Conservation (phyloP, 495 filamentous ascomycete genomes). For the Pseudevernia furfuracea region DNA sequence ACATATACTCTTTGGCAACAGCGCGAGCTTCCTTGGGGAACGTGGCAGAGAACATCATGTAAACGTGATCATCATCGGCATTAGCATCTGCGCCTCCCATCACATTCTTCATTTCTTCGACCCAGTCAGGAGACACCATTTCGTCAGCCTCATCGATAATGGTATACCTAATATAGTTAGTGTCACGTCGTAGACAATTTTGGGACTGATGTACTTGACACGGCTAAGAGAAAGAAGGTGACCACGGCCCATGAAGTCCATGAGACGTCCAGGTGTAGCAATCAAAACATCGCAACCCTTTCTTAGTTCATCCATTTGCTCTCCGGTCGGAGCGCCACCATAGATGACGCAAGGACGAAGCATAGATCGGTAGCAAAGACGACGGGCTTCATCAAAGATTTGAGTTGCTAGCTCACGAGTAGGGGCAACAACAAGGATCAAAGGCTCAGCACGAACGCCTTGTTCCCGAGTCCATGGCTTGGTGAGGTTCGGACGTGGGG, state of each 20-base stretch:
- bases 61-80: slow-evolving; percentile 71
- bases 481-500: slow-evolving; percentile 57
- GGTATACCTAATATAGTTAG: slow-evolving; percentile 48
- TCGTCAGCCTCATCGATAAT: slow-evolving; percentile 96
- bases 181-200: slow-evolving; percentile 21
- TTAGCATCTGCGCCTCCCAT: slow-evolving; percentile 68
- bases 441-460: slow-evolving; percentile 64
- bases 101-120: slow-evolving; percentile 58
- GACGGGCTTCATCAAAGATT: slow-evolving; percentile 87
- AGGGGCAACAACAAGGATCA: slow-evolving; percentile 79
- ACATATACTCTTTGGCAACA: slow-evolving; percentile 66
- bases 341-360: slow-evolving; percentile 88
- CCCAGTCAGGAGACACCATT: slow-evolving; percentile 71
- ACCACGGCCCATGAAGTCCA: slow-evolving; percentile 69
- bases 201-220: slow-evolving; percentile 47
- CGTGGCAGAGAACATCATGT: slow-evolving; percentile 92
- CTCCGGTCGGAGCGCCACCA: slow-evolving; percentile 62
- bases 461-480: slow-evolving; percentile 38
- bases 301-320: slow-evolving; percentile 63
- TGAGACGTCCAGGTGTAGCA: slow-evolving; percentile 76
- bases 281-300: slow-evolving; percentile 86
- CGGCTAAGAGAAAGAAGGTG: slow-evolving; percentile 63
- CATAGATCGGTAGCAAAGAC: slow-evolving; percentile 89
- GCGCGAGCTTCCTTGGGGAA: slow-evolving; percentile 71
- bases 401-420: slow-evolving; percentile 85